Evolutionary conservation across 2,329 filamentous ascomycete species (phyloP).

Genomic region (Trichophaea hybrida): DNA sequence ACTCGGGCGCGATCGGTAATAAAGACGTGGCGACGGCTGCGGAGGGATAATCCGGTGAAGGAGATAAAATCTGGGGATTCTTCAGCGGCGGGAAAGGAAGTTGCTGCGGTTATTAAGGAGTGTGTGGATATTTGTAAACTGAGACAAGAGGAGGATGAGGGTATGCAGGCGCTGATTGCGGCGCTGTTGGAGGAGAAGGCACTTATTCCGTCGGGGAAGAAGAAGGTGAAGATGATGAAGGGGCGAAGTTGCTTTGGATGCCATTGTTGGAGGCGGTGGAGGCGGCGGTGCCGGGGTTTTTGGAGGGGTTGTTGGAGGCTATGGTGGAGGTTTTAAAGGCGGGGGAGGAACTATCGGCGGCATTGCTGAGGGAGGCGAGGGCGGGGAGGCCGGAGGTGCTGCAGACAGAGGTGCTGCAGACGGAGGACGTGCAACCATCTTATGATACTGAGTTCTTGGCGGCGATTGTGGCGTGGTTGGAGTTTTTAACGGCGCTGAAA

Average conservation of each 20-base stretch:
- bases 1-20: conserved; percentile 10
- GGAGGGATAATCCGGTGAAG: conserved; percentile 14
- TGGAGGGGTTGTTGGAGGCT: conserved; percentile 11
- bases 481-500: conserved; percentile 10
- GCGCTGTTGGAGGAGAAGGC: conserved; percentile 23
- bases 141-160: conserved; percentile 6
- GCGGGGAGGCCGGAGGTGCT: neutral
- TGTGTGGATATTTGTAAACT: conserved; percentile 15
- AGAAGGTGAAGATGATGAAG: conserved; percentile 18
- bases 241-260: conserved; percentile 20
- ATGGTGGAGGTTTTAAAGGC: conserved; percentile 18
- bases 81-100: conserved; percentile 9
- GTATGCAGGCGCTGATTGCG: conserved; percentile 13
- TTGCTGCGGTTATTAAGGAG: conserved; percentile 17
- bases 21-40: conserved; percentile 19
- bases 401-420: neutral
- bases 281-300: conserved; percentile 8
- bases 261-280: conserved; percentile 18
- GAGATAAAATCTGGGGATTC: conserved; percentile 13
- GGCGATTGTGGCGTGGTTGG: conserved; percentile 17
- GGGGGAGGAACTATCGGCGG: neutral
- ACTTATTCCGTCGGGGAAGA: conserved; percentile 21
- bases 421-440: neutral
- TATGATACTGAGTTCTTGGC: conserved; percentile 11
- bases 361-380: neutral